Percentiles rank a stretch among this genome's conserved stretches.
These are phyloP conservation scores for Pseudopithomyces chartarum DNA, from an alignment of 2,329 filamentous ascomycete genomes.

Conservation along the genomic window DNA sequence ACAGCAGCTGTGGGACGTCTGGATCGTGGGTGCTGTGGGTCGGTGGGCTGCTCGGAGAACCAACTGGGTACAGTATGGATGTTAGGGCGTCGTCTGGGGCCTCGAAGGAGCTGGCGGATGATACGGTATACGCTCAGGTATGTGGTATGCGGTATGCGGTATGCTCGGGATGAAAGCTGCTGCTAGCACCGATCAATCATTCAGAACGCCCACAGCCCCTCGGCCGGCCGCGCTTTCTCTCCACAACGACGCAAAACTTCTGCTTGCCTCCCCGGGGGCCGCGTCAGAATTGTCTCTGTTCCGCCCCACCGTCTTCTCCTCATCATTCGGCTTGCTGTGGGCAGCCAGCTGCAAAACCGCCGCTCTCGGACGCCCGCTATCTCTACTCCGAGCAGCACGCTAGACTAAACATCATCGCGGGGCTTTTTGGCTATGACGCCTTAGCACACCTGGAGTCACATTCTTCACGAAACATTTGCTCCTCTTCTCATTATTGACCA, in stretches of 20 bases:
- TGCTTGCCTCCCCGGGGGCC: background rate
- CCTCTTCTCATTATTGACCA: too few relatives aligned
- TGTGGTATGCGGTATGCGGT: background rate
- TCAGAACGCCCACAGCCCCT: background rate
- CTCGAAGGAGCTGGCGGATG: background rate
- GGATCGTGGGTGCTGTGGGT: background rate
- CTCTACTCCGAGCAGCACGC: slow-evolving; percentile 3
- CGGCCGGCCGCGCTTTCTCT: slow-evolving; percentile 4
- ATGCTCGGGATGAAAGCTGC: slow-evolving; percentile 3
- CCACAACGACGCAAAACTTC: slow-evolving; percentile 1
- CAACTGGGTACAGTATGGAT: background rate
- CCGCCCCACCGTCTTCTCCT: background rate
- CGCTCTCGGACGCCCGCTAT: slow-evolving; percentile 1
- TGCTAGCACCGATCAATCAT: background rate
- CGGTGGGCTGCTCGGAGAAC: background rate
- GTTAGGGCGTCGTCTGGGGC: background rate
- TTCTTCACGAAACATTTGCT: background rate
- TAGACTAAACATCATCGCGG: slow-evolving; percentile 3
- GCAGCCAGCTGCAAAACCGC: background rate
- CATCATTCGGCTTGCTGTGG: background rate
- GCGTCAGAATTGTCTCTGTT: background rate
- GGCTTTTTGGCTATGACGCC: slow-evolving; percentile 6
- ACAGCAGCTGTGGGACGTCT: background rate
- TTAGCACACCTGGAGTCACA: slow-evolving; percentile 1
- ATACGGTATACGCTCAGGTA: background rate